Evolutionary conservation across 768 basidiomycete species (phyloP), one percentile per base, ranked within the genome.

Genomic region (Lenzites betulinus): DNA sequence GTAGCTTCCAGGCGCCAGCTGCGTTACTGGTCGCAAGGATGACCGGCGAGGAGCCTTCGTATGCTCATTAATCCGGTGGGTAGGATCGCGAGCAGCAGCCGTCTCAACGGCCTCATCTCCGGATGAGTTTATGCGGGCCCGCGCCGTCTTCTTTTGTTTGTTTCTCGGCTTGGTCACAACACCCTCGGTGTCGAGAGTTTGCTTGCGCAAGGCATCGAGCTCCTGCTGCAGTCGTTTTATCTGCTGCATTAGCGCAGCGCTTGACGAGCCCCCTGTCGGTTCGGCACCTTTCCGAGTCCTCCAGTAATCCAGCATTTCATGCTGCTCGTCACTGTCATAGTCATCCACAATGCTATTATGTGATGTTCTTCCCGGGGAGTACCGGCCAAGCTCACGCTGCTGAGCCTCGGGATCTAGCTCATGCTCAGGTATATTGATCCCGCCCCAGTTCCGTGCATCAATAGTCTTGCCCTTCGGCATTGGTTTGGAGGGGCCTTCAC

Each of bases 391-490:
- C 46, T 51, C 62, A 0, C 58, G 63, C 5, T 33, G 36, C 55
- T 67, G 66, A 15, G 59, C 56, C 0, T 63, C 59, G 11, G 62
- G 64, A 25, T 67, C 59, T 1, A 67, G 41, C 35, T 67, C 66
- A 0, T 52, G 53, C 3, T 42, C 7, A 1, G 54, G 61, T n/a
- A 67, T 61, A 5, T 39, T 53, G 16, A 42, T 59, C 1, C 53
- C 58, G 41, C 66, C 66, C 66, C 66, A 67, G 50, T 67, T 64
- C 23, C 64, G 59, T 16, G 64, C 61, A 26, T 67, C 64, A 3
- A 65, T 51, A 1, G 62, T 51, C 53, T 67, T 67, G 2, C 64
- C 66, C 50, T 67, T 64, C 12, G 13, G 5, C 36, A 16, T 23
- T 12, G 48, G 44, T 5, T 49, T 43, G 3, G 66, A 67, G 2